These are phyloP conservation scores for Penstemon davidsonii DNA, from an alignment of 257 asterid genomes.

Conservation along the genomic window DNA sequence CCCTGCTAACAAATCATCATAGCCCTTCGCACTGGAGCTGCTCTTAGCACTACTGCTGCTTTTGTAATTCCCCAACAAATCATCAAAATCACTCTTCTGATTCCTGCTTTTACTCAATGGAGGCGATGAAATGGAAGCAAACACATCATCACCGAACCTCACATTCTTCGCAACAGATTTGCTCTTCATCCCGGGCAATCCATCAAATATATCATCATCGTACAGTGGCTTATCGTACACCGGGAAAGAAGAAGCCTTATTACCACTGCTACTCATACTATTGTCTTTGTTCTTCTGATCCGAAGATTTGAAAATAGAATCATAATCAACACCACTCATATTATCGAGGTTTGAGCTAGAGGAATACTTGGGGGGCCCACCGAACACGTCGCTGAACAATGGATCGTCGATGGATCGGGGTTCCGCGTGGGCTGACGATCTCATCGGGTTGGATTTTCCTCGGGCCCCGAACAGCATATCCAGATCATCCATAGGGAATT, in stretches of 20 bases:
- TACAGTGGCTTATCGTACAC: conserved; percentile 95
- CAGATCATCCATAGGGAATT: conserved; percentile 78
- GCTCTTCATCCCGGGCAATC: conserved; percentile 86
- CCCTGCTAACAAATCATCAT: conserved; percentile 78
- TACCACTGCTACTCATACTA: conserved; percentile 23
- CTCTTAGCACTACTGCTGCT: conserved; percentile 42
- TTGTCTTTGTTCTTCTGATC: conserved; percentile 30
- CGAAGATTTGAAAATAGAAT: conserved; percentile 50
- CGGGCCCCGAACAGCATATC: conserved; percentile 65
- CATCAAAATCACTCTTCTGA: conserved; percentile 50
- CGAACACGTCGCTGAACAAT: conserved; percentile 66
- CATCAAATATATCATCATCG: conserved; percentile 91
- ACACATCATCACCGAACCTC: conserved; percentile 66
- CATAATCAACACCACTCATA: conserved; percentile 65
- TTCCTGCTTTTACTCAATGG: conserved; percentile 37
- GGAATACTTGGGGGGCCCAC: conserved; percentile 68
- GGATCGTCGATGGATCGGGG: conserved; percentile 64
- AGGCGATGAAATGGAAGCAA: conserved; percentile 53
- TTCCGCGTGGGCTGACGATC: conserved; percentile 62
- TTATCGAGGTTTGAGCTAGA: conserved; percentile 37
- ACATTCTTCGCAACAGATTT: conserved; percentile 51
- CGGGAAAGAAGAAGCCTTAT: conserved; percentile 50
- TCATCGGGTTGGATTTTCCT: conserved; percentile 94
- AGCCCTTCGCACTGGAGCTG: conserved; percentile 52
- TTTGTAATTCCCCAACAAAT: conserved; percentile 62